These are phyloP conservation scores for Penicillium malachiteum DNA, from an alignment of 495 filamentous ascomycete genomes.

Conservation along the genomic window DNA sequence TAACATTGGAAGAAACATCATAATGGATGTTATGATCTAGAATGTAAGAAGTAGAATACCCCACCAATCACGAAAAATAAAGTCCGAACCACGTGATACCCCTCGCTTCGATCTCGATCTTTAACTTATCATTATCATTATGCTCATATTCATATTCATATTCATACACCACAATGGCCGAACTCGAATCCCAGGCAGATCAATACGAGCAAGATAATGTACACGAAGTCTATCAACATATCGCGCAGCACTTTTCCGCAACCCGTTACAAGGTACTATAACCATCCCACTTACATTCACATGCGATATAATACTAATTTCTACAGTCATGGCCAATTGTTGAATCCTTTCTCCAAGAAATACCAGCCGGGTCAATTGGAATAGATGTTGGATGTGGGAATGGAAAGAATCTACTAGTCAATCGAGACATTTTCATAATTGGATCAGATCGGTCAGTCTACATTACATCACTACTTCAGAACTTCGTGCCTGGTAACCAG, in stretches of 20 bases:
- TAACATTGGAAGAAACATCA: too few relatives aligned
- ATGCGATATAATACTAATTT: background rate
- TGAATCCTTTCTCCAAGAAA: slow-evolving; percentile 68
- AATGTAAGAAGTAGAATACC: too few relatives aligned
- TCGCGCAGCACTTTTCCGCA: slow-evolving; percentile 90
- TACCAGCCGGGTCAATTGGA: slow-evolving; percentile 73
- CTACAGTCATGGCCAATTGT: slow-evolving; percentile 87
- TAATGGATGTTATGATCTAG: too few relatives aligned
- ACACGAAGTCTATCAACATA: slow-evolving; percentile 90
- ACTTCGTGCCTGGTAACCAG: background rate
- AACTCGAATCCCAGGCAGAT: slow-evolving; percentile 22
- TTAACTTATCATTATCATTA: background rate
- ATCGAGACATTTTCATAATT: slow-evolving; percentile 75
- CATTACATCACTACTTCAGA: slow-evolving; percentile 9
- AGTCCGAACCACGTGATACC: slow-evolving; percentile 5
- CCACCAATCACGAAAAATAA: background rate
- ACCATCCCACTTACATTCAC: background rate
- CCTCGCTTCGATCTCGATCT: background rate
- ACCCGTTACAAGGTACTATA: slow-evolving; percentile 80
- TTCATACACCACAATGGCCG: background rate
- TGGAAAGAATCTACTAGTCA: slow-evolving; percentile 88
- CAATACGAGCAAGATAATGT: slow-evolving; percentile 83
- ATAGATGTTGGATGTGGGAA: slow-evolving; percentile 91
- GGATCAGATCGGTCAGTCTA: slow-evolving; percentile 75
- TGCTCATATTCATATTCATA: background rate